phyloP scores from a whole-genome alignment of 106 monocot genomes.

The Iris macrosiphon region DNA sequence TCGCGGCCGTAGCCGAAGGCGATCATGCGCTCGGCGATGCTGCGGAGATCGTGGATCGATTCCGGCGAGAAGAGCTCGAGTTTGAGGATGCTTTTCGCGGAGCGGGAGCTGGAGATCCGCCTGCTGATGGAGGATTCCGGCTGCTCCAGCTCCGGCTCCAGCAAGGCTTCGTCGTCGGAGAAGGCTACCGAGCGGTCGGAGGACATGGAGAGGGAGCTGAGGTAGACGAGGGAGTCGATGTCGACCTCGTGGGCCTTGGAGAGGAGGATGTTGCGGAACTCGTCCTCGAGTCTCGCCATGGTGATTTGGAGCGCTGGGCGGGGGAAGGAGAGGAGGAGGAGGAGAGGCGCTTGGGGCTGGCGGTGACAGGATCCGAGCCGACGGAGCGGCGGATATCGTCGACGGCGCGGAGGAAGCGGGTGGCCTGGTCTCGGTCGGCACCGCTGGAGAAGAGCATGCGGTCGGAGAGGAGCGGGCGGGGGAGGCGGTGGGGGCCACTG shows the following conservation, averaged over 20 bases:
- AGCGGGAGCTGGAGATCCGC: slow-evolving; percentile 20
- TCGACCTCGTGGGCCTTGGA: slow-evolving; percentile 52
- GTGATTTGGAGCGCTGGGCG: slow-evolving; percentile 47
- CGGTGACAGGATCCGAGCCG: slow-evolving; percentile 8
- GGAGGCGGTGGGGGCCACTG: too few relatives aligned
- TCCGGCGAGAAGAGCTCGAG: slow-evolving; percentile 66
- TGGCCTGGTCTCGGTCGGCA: too few relatives aligned
- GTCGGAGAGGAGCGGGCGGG: too few relatives aligned
- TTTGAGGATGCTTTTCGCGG: slow-evolving; percentile 54
- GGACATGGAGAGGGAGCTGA: slow-evolving; percentile 47
- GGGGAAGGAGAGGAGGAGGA: slow-evolving; percentile 6
- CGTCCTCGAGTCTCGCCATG: slow-evolving; percentile 92
- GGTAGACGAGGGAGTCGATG: slow-evolving; percentile 51
- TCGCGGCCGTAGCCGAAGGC: slow-evolving; percentile 57
- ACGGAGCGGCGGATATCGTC: slow-evolving; percentile 42
- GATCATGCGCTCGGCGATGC: slow-evolving; percentile 72
- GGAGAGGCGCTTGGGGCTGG: slow-evolving; percentile 18
- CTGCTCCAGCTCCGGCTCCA: neutral
- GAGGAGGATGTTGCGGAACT: slow-evolving; percentile 78
- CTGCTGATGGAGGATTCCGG: neutral
- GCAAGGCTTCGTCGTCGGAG: neutral
- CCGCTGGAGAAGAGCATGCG: slow-evolving; percentile 25
- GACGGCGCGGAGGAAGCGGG: slow-evolving; percentile 40
- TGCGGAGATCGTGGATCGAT: slow-evolving; percentile 48
- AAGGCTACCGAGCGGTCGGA: slow-evolving; percentile 5